Evolutionary conservation across 2,329 filamentous ascomycete genomes (phyloP).

Genomic region (Rhinocladiella similis): DNA sequence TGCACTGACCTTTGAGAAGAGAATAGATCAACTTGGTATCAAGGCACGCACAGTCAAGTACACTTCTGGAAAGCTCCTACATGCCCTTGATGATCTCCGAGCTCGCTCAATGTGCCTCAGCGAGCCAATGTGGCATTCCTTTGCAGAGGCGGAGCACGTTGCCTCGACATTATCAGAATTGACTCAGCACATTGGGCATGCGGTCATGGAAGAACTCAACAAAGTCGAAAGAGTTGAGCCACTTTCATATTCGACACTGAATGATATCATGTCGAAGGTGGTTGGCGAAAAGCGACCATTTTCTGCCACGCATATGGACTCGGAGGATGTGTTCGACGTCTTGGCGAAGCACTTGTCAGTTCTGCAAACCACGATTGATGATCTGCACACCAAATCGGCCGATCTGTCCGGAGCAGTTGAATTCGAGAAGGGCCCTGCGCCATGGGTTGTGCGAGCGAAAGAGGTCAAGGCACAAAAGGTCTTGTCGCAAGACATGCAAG

Average conservation of each 20-base stretch:
- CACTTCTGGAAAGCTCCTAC: slow-evolving; percentile 73
- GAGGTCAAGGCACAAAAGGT: slow-evolving; percentile 81
- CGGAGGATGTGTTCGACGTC: slow-evolving; percentile 20
- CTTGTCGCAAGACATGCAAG: slow-evolving; percentile 77
- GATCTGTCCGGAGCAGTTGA: slow-evolving; percentile 73
- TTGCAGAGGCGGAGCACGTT: slow-evolving; percentile 67
- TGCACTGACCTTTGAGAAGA: slow-evolving; percentile 66
- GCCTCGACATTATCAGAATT: slow-evolving; percentile 67
- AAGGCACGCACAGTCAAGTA: slow-evolving; percentile 83
- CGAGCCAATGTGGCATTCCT: slow-evolving; percentile 65
- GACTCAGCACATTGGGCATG: slow-evolving; percentile 65
- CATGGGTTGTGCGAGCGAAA: slow-evolving; percentile 80
- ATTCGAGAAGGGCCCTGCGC: slow-evolving; percentile 70
- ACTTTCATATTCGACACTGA: slow-evolving; percentile 17
- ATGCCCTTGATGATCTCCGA: slow-evolving; percentile 75
- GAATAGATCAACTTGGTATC: slow-evolving; percentile 69
- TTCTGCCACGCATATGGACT: neutral
- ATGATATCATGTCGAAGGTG: slow-evolving; percentile 13
- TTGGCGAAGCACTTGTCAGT: slow-evolving; percentile 20
- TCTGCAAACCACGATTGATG: slow-evolving; percentile 42
- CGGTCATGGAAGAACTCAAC: slow-evolving; percentile 65
- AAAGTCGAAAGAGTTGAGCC: slow-evolving; percentile 54
- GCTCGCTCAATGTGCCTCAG: slow-evolving; percentile 72
- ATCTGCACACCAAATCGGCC: slow-evolving; percentile 68
- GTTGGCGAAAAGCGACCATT: neutral